phyloP scores from a whole-genome alignment of 106 monocot species.

The Dendrobium nobile region DNA sequence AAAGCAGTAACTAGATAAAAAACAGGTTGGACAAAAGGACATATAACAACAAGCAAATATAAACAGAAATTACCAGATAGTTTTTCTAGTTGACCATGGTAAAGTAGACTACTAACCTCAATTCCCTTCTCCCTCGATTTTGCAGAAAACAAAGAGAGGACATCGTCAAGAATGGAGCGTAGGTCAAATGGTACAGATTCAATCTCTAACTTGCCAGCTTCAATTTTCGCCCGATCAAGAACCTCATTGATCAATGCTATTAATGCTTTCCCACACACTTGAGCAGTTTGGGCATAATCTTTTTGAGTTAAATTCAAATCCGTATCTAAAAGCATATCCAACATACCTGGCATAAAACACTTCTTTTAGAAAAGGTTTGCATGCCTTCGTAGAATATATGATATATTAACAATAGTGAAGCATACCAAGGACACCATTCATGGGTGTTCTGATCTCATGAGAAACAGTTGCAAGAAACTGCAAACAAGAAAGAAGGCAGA shows the following conservation, averaged over 20 bases:
- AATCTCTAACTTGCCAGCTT: slow-evolving; percentile 90
- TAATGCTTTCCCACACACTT: slow-evolving; percentile 90
- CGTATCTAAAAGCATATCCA: slow-evolving; percentile 96
- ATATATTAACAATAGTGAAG: neutral
- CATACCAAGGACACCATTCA: slow-evolving; percentile 99
- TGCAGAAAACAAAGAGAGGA: slow-evolving; percentile 79
- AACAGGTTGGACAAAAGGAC: neutral
- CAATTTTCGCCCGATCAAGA: slow-evolving; percentile 95
- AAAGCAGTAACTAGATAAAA: neutral
- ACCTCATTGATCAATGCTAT: slow-evolving; percentile 95
- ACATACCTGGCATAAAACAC: slow-evolving; percentile 58
- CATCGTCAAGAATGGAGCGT: slow-evolving; percentile 79
- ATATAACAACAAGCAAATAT: neutral
- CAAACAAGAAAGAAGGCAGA: neutral
- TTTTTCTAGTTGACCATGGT: neutral
- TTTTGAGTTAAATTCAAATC: slow-evolving; percentile 77
- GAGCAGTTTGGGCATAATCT: slow-evolving; percentile 94
- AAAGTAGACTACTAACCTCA: slow-evolving; percentile 42
- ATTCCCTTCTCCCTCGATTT: slow-evolving; percentile 82
- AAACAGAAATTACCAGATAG: neutral
- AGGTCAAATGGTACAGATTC: slow-evolving; percentile 88
- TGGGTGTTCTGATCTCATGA: slow-evolving; percentile 97
- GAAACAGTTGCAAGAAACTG: slow-evolving; percentile 99
- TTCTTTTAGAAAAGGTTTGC: neutral
- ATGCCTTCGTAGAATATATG: too few species aligned